A percentile compares a stretch with the other conserved stretches of the same genome.
Conservation (phyloP, 1,284 basidiomycete genomes). For the Lentinus polychrous region DNA sequence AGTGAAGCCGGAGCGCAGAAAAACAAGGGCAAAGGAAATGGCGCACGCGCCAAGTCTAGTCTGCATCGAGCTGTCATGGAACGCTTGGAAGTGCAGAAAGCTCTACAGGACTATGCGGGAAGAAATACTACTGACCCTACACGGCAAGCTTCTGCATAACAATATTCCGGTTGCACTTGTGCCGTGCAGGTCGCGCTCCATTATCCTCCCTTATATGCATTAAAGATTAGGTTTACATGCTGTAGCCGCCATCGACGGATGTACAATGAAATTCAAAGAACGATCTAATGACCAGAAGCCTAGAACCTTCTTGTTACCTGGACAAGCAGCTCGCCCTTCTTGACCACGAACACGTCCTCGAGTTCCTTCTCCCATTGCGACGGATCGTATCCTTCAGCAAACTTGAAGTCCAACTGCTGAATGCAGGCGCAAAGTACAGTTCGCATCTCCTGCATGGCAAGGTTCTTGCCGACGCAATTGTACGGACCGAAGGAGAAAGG, state of each 20-base stretch:
- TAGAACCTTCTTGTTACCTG: conserved; percentile 9
- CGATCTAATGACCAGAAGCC: too few species aligned
- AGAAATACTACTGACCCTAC: conserved; percentile 2
- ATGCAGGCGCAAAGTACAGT: conserved; percentile 17
- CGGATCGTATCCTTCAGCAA: conserved; percentile 17
- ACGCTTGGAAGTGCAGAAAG: conserved; percentile 64
- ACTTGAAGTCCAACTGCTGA: conserved; percentile 20
- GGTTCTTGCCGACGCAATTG: conserved; percentile 17
- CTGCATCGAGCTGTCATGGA: conserved; percentile 70
- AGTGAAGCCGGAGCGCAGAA: not conserved
- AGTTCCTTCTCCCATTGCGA: conserved; percentile 18
- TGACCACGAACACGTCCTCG: conserved; percentile 18
- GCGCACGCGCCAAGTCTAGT: conserved; percentile 43
- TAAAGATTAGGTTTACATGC: too few species aligned
- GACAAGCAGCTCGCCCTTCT: conserved; percentile 16
- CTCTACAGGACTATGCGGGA: conserved; percentile 51
- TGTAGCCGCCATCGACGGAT: too few species aligned
- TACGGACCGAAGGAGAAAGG: conserved; percentile 14
- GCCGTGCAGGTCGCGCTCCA: too few species aligned
- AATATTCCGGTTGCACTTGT: too few species aligned
- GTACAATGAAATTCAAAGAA: too few species aligned
- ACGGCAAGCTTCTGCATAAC: too few species aligned
- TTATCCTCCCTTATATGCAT: too few species aligned
- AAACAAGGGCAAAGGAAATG: conserved; percentile 16
- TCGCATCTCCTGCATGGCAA: conserved; percentile 21